phyloP scores from a whole-genome alignment of 164 flowering plant species.

The Amborella trichopoda region DNA sequence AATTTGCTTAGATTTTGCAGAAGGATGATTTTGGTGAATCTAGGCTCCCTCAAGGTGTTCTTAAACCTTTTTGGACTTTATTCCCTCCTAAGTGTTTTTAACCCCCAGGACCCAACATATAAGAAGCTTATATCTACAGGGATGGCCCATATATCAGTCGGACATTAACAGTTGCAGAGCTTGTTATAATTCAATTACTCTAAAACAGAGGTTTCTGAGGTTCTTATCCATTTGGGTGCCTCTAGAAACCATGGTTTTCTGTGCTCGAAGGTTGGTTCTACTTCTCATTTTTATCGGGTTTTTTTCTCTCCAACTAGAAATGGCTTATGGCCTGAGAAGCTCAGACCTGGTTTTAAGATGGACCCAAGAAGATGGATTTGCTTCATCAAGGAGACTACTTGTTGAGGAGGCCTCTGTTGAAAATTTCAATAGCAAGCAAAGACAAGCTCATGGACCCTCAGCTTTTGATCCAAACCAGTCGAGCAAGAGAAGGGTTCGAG shows the following conservation, averaged over 20 bases:
- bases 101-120: slow-evolving; percentile 23
- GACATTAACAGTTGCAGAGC: slow-evolving; percentile 15
- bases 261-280: slow-evolving; percentile 21
- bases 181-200: slow-evolving; percentile 8
- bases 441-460: slow-evolving; percentile 37
- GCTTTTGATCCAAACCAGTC: slow-evolving; percentile 42
- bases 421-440: slow-evolving; percentile 17
- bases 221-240: too few species aligned
- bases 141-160: slow-evolving; percentile 21
- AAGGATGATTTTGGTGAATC: slow-evolving; percentile 72
- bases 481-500: slow-evolving; percentile 46
- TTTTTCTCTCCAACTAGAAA: slow-evolving; percentile 28
- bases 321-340: slow-evolving; percentile 34
- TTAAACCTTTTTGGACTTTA: slow-evolving; percentile 34
- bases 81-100: too few species aligned
- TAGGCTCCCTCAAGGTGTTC: slow-evolving; percentile 27
- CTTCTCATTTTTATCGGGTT: slow-evolving; percentile 35
- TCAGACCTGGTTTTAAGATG: slow-evolving; percentile 34
- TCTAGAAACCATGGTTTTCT: slow-evolving; percentile 30
- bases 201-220: slow-evolving; percentile 4
- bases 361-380: slow-evolving; percentile 8
- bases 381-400: neutral
- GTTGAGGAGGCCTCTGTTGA: slow-evolving; percentile 5
- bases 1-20: slow-evolving; percentile 33
- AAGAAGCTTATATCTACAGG: slow-evolving; percentile 34